Base-by-base conservation (phyloP, 148 eudicot species). In the Persicaria tinctoria region DNA sequence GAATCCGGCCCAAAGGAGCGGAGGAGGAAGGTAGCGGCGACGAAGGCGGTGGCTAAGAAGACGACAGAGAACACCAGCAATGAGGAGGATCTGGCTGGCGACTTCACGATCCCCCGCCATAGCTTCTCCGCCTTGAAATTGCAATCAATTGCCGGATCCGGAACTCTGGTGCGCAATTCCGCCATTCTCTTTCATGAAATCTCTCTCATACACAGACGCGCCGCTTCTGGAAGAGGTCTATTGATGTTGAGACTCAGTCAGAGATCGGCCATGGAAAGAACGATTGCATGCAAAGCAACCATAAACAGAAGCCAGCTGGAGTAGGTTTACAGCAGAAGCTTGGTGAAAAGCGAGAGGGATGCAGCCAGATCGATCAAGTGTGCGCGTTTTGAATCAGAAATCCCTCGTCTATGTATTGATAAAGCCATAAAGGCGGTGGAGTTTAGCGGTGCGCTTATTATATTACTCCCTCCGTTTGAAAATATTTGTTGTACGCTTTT, bases 21-120 rank as follows among this genome's bases (percentile, higher is more conserved):
- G 57, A 78, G 63, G 32, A 87, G 86, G 66, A 83, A 78, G 76
- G 77, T 84, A 57, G 84, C 74, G 76, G 86, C 81, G 44, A 84
- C 49, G 46, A 89, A 74, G 49, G 80, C 84, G 73, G 85, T 85
- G 55, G 76, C 70, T 66, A 86, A 66, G 53, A 89, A 74, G 62
- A 85, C 62, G 72, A 80, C 45, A 47, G 81, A 46, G 50, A 85
- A 77, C 82, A 83, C 82, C 46, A 83, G 1, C n/a, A 78, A 17
- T 8, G 82, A 46, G 16, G 86, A 80, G 71, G 83, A 83, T 78
- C 83, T 78, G 38, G 83, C 77, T 23, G 83, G 78, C 41, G 83
- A 70, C 5, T 79, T 60, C 11, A 78, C 66, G 44, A 83, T 41
- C 20, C 79, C 73, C 46, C 79, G 77, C 51, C 76, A 79, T 46